A percentile compares a stretch with the other conserved stretches of the same genome.
Evolutionary conservation across 768 basidiomycete genomes (phyloP).

Genomic region (Melanogaster broomeanus): DNA sequence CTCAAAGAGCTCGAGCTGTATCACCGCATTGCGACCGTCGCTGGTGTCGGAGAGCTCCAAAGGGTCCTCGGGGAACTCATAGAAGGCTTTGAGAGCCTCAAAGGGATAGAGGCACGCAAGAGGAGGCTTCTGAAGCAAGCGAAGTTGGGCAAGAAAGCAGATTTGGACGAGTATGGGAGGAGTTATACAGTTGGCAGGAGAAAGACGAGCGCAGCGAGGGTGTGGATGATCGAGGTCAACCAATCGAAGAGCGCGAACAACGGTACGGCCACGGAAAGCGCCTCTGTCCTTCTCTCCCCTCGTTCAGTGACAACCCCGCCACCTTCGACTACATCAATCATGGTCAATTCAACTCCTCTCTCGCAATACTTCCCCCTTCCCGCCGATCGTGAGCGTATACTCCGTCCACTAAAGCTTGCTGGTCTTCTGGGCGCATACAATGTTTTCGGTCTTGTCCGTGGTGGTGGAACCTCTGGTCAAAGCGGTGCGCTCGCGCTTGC

Average conservation of each 20-base stretch:
- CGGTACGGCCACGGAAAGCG: slow-evolving; percentile 3
- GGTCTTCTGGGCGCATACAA: slow-evolving; percentile 87
- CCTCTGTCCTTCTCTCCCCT: slow-evolving; percentile 19
- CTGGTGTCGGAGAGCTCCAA: slow-evolving; percentile 59
- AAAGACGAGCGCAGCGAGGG: slow-evolving; percentile 88
- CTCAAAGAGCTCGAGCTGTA: slow-evolving; percentile 69
- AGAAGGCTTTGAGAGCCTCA: slow-evolving; percentile 65
- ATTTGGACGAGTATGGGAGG: slow-evolving; percentile 75
- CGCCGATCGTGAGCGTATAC: slow-evolving; percentile 76
- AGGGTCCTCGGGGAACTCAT: slow-evolving; percentile 52
- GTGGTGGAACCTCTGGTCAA: slow-evolving; percentile 91
- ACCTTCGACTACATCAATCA: slow-evolving; percentile 62
- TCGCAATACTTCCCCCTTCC: slow-evolving; percentile 75
- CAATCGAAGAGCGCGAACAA: slow-evolving; percentile 3
- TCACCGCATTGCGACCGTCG: slow-evolving; percentile 57
- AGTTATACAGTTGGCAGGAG: slow-evolving; percentile 85
- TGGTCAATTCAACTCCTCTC: slow-evolving; percentile 85
- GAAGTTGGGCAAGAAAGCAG: slow-evolving; percentile 53
- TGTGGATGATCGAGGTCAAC: slow-evolving; percentile 83
- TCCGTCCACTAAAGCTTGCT: slow-evolving; percentile 82
- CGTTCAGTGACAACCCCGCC: slow-evolving; percentile 16
- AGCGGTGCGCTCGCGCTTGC: slow-evolving; percentile 84
- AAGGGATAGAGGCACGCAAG: slow-evolving; percentile 47
- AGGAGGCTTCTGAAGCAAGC: slow-evolving; percentile 23
- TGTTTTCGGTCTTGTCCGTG: slow-evolving; percentile 70